Percentiles rank a stretch among this genome's conserved stretches.
phyloP scores from a whole-genome alignment of 2,329 filamentous ascomycete species.

The Aureobasidium subglaciale region DNA sequence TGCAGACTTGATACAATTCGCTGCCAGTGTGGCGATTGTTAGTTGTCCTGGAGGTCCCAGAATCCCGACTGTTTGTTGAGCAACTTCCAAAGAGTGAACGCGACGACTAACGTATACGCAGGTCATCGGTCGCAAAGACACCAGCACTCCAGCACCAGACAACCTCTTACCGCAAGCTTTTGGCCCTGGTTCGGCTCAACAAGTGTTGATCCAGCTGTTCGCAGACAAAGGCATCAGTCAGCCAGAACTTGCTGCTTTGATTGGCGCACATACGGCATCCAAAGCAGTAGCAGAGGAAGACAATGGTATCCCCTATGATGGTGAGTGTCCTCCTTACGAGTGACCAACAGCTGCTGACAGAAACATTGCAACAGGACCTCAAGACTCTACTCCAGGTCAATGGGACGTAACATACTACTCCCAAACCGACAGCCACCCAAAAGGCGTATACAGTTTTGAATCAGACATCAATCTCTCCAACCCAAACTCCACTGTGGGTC shows the following conservation, averaged over 20 bases:
- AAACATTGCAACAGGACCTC: constrained; percentile 29
- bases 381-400: constrained; percentile 43
- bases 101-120: constrained; percentile 31
- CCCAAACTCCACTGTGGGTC: constrained; percentile 23
- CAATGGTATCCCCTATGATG: constrained; percentile 34
- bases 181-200: constrained; percentile 29
- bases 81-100: neutral
- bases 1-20: constrained; percentile 48
- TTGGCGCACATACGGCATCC: constrained; percentile 48
- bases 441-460: constrained; percentile 25
- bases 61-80: constrained; percentile 27
- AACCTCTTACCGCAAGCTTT: constrained; percentile 30
- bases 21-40: constrained; percentile 38
- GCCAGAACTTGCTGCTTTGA: constrained; percentile 45
- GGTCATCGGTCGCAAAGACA: constrained; percentile 34
- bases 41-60: constrained; percentile 47
- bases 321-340: neutral
- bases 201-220: constrained; percentile 42
- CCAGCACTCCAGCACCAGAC: constrained; percentile 27
- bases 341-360: too few species aligned
- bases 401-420: constrained; percentile 48
- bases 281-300: constrained; percentile 34
- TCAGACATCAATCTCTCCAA: constrained; percentile 26
- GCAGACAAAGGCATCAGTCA: constrained; percentile 44
- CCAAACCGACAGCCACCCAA: constrained; percentile 24